Base-by-base conservation (phyloP, 2,329 filamentous ascomycete genomes). In the Coleophoma crateriformis region DNA sequence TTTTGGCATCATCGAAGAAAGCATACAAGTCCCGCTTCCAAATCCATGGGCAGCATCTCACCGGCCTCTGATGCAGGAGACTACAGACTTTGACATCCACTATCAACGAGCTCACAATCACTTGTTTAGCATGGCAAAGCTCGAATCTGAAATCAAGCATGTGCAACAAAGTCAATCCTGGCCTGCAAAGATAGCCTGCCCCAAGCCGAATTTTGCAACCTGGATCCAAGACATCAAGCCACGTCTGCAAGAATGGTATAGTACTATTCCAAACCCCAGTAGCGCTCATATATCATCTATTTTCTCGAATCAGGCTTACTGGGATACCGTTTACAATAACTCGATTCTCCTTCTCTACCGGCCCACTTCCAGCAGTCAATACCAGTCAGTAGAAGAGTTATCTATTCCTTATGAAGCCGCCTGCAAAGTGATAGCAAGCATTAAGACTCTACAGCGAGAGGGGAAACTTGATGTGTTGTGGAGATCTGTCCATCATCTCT, bases 101-200 rank as follows among this genome's bases (percentile, higher is more conserved):
- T 10, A 27, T 10, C 27, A 27, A 10, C 27, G 27, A 27, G 27
- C 27, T 27, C 27, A 27, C 27, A 27, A 27, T 27, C 65, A 67
- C 47, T 45, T 67, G 13, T 55, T 62, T 42, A 50, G 34, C 22
- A 50, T 67, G 32, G 55, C 59, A 14, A 60, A 61, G 46, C 60
- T 67, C 7, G 61, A 66, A 49, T 67, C 65, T 8, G 64, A 67
- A 47, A 66, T 67, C 43, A 66, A 60, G 40, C 64, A 66, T 44
- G 63, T 67, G 20, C 58, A 62, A 7, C 60, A 67, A 44, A 58
- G 54, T 43, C 63, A 62, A 46, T 49, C 54, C 11, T 59, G 60
- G 55, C 46, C 54, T 17, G 50, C 47, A 17, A 62, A 52, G 33
- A 22, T 64, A 11, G 64, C 64, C 11, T 64, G 62, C 46, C 64